These are phyloP conservation scores for Ascomycota sp. DNA, from an alignment of 2,329 filamentous ascomycete genomes.

Conservation along the genomic window DNA sequence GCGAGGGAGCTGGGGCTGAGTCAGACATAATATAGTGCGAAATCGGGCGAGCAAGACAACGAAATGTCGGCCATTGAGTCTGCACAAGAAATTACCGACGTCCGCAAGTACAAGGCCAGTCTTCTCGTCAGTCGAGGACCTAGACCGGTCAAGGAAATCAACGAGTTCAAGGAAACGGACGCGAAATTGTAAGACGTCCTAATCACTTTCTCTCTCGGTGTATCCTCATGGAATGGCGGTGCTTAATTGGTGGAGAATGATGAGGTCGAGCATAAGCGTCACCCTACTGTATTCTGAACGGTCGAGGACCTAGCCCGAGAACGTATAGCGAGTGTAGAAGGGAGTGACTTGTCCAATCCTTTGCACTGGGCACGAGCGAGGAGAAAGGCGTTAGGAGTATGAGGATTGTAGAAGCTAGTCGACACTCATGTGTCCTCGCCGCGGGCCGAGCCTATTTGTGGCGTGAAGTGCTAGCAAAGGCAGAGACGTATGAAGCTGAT, in stretches of 20 bases:
- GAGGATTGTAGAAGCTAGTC: too few species aligned
- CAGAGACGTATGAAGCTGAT: too few species aligned
- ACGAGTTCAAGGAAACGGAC: slow-evolving; percentile 69
- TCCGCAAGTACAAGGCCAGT: slow-evolving; percentile 60
- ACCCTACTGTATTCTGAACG: too few species aligned
- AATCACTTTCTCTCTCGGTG: too few species aligned
- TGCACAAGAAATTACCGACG: slow-evolving; percentile 50
- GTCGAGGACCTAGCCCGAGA: too few species aligned
- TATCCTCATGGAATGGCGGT: not conserved
- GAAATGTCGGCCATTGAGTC: slow-evolving; percentile 18
- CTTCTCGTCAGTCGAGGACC: slow-evolving; percentile 55
- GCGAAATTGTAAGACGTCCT: slow-evolving; percentile 42
- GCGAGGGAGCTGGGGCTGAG: slow-evolving; percentile 22
- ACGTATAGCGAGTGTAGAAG: too few species aligned
- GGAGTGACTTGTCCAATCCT: too few species aligned
- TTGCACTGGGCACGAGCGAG: too few species aligned
- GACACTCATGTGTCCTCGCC: too few species aligned
- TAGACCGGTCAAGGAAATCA: slow-evolving; percentile 51
- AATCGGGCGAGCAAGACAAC: slow-evolving; percentile 15
- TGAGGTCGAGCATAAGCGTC: not conserved
- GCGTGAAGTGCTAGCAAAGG: too few species aligned
- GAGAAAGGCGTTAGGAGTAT: too few species aligned
- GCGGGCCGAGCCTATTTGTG: too few species aligned
- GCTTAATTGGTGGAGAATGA: not conserved
- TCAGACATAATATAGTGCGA: slow-evolving; percentile 12